Percentiles rank a stretch among this genome's conserved stretches.
These are phyloP conservation scores for Boletus patriciae DNA, from an alignment of 768 basidiomycete genomes.

Conservation along the genomic window DNA sequence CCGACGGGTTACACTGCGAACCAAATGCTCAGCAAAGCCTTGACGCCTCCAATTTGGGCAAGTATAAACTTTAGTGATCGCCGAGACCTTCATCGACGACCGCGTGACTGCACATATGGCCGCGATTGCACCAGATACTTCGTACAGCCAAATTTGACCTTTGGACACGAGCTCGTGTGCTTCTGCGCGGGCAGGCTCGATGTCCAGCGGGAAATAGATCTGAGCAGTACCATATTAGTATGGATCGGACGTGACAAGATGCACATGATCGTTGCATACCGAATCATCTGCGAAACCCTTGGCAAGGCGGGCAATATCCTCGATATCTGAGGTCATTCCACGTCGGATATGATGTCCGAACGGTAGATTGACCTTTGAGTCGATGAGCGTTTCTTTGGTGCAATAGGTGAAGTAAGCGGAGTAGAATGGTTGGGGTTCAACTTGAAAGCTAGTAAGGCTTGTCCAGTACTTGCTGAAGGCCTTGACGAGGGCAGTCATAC, in stretches of 20 bases:
- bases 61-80: constrained; percentile 61
- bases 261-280: constrained; percentile 34
- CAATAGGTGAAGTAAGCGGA: constrained; percentile 48
- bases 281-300: constrained; percentile 54
- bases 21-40: constrained; percentile 54
- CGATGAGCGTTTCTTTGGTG: constrained; percentile 39
- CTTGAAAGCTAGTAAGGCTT: constrained; percentile 37
- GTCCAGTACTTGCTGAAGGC: constrained; percentile 47
- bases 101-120: constrained; percentile 60
- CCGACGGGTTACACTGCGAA: constrained; percentile 46
- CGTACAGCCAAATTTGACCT: constrained; percentile 55
- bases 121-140: constrained; percentile 41
- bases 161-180: constrained; percentile 48
- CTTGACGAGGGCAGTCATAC: constrained; percentile 41
- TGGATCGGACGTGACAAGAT: neutral
- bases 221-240: constrained; percentile 21
- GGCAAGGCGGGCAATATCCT: constrained; percentile 44
- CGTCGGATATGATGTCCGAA: constrained; percentile 39
- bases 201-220: constrained; percentile 46
- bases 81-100: constrained; percentile 47
- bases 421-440: constrained; percentile 49
- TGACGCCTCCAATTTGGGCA: constrained; percentile 42
- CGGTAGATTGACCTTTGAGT: constrained; percentile 27
- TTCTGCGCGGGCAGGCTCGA: constrained; percentile 42
- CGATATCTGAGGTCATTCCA: constrained; percentile 40